Evolutionary conservation across 345 rosid genomes (phyloP).

Genomic region (Sonneratia caseolaris): DNA sequence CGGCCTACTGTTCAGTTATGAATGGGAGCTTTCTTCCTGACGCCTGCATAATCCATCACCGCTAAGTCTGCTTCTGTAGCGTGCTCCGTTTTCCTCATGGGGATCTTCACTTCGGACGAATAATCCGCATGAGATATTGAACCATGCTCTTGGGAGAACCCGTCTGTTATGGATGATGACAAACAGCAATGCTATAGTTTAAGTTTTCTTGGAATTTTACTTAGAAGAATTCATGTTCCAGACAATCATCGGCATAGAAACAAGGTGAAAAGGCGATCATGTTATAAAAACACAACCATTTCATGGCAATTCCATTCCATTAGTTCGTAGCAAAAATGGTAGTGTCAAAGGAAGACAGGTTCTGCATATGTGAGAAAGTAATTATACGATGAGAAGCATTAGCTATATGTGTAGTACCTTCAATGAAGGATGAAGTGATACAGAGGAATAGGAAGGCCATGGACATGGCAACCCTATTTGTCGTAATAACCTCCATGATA

Average conservation of each 20-base stretch:
- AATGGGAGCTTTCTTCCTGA: not conserved
- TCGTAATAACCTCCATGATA: not conserved
- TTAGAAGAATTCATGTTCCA: too few species aligned
- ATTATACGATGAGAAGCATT: too few species aligned
- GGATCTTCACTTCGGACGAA: not conserved
- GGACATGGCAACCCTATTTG: not conserved
- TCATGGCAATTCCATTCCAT: too few species aligned
- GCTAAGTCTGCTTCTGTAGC: not conserved
- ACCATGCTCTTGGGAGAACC: not conserved
- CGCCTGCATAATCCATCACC: not conserved
- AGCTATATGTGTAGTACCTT: not conserved
- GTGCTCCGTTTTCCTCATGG: not conserved
- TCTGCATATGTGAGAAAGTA: too few species aligned
- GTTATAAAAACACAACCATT: not conserved
- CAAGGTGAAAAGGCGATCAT: not conserved
- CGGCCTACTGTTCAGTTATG: not conserved
- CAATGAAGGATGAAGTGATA: not conserved
- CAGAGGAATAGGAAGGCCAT: not conserved
- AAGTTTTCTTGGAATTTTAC: too few species aligned
- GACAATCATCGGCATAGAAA: too few species aligned
- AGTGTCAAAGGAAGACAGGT: not conserved
- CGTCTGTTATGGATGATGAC: not conserved
- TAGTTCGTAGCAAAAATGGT: not conserved
- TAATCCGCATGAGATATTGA: not conserved
- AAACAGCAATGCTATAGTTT: not conserved